phyloP scores from a whole-genome alignment of 176 grass and related monocot genomes.

The Oropetium thomaeum region DNA sequence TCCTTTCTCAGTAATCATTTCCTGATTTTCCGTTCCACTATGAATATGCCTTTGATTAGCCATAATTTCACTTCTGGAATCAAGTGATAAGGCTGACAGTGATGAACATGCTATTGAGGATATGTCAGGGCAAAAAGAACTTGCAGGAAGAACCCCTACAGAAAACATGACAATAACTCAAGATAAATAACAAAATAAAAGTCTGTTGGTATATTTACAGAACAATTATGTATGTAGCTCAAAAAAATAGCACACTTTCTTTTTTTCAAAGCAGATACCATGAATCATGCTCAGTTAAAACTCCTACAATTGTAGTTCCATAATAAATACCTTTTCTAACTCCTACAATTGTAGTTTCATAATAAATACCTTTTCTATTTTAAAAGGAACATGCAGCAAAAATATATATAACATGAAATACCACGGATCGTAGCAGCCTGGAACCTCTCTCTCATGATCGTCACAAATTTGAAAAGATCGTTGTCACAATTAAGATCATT shows the following conservation, averaged over 20 bases:
- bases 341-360: background rate
- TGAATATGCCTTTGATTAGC: slow-evolving; percentile 1
- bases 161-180: slow-evolving; percentile 13
- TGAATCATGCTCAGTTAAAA: background rate
- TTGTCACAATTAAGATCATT: slow-evolving; percentile 71
- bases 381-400: background rate
- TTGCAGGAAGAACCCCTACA: slow-evolving; percentile 37
- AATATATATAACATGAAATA: slow-evolving; percentile 32
- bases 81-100: slow-evolving; percentile 33
- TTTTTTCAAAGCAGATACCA: background rate
- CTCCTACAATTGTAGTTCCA: background rate
- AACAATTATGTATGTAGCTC: background rate
- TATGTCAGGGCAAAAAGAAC: slow-evolving; percentile 19
- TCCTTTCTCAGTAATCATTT: slow-evolving; percentile 28
- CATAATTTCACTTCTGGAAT: slow-evolving; percentile 35
- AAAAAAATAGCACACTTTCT: background rate
- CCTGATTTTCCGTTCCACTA: slow-evolving; percentile 23
- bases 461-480: slow-evolving; percentile 79
- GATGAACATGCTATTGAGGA: slow-evolving; percentile 43
- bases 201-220: background rate
- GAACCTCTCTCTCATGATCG: slow-evolving; percentile 79
- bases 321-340: background rate
- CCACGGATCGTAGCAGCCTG: slow-evolving; percentile 44
- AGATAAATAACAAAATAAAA: background rate
- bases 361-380: background rate